phyloP scores from a whole-genome alignment of 2,329 filamentous ascomycete species.

The Apiospora saccharicola region DNA sequence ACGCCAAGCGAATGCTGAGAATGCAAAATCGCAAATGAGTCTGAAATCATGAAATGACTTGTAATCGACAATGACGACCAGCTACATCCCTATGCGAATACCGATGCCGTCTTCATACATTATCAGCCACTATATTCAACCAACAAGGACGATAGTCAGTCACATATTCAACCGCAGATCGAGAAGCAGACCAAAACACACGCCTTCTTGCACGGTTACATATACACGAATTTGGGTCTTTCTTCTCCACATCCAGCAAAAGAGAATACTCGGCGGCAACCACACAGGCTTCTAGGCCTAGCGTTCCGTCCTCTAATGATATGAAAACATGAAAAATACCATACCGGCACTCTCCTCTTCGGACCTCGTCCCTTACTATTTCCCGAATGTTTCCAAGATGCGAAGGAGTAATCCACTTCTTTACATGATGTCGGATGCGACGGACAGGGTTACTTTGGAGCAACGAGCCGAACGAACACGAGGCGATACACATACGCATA shows the following conservation, averaged over 20 bases:
- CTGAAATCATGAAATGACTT: not conserved
- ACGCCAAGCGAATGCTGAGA: slow-evolving; percentile 33
- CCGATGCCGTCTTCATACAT: not conserved
- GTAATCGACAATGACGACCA: not conserved
- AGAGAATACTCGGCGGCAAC: not conserved
- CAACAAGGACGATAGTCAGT: not conserved
- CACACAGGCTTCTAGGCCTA: not conserved
- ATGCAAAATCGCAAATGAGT: not conserved
- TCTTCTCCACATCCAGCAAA: not conserved
- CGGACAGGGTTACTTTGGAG: no score
- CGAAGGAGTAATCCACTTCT: not conserved
- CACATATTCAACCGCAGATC: not conserved
- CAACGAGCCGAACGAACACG: no score
- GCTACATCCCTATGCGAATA: not conserved
- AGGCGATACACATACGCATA: no score
- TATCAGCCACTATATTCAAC: not conserved
- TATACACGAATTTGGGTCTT: not conserved
- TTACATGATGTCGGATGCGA: not conserved
- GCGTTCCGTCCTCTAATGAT: not conserved
- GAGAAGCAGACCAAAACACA: not conserved
- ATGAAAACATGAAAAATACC: not conserved
- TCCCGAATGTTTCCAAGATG: not conserved
- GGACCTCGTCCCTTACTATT: not conserved
- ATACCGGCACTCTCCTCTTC: not conserved
- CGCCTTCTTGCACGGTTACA: slow-evolving; percentile 6